Evolutionary conservation across 495 filamentous ascomycete species (phyloP).

Genomic region (Aspergillus bertholletiae): DNA sequence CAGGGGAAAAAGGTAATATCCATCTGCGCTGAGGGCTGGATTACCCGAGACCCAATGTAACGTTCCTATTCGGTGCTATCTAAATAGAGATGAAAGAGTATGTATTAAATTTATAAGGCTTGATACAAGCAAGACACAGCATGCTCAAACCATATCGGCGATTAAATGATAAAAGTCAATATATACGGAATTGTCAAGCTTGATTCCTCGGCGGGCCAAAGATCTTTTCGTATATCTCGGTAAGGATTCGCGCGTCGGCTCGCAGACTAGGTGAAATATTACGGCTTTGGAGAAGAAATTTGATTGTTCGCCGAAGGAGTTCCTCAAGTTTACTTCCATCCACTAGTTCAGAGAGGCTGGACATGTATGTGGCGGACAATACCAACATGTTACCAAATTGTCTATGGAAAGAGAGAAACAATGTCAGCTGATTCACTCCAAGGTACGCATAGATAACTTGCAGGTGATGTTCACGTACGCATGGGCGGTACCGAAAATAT

Average conservation of each 20-base stretch:
- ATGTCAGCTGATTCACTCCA: constrained; percentile 2
- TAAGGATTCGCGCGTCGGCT: constrained; percentile 65
- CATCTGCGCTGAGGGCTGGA: too few species aligned
- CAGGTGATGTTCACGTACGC: constrained; percentile 68
- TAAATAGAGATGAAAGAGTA: too few species aligned
- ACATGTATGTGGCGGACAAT: constrained; percentile 72
- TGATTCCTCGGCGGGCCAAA: constrained; percentile 26
- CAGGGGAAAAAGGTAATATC: too few species aligned
- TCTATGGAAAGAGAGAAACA: constrained; percentile 41
- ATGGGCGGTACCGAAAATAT: constrained; percentile 93
- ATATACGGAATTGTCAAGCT: too few species aligned
- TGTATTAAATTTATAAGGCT: too few species aligned
- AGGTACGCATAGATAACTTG: background rate
- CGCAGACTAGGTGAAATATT: constrained; percentile 64
- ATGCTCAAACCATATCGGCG: too few species aligned
- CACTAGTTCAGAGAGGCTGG: constrained; percentile 51
- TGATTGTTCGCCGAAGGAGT: constrained; percentile 61
- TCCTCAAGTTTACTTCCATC: constrained; percentile 43
- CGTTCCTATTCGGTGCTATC: too few species aligned
- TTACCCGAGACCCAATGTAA: too few species aligned
- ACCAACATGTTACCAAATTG: constrained; percentile 97
- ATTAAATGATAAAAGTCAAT: too few species aligned
- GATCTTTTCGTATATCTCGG: constrained; percentile 52
- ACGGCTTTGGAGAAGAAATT: constrained; percentile 60
- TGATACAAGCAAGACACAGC: too few species aligned